Percentiles rank a stretch among this genome's conserved stretches.
Evolutionary conservation across 306 rosid species (phyloP).

Genomic region (Ammopiptanthus mongolicus): DNA sequence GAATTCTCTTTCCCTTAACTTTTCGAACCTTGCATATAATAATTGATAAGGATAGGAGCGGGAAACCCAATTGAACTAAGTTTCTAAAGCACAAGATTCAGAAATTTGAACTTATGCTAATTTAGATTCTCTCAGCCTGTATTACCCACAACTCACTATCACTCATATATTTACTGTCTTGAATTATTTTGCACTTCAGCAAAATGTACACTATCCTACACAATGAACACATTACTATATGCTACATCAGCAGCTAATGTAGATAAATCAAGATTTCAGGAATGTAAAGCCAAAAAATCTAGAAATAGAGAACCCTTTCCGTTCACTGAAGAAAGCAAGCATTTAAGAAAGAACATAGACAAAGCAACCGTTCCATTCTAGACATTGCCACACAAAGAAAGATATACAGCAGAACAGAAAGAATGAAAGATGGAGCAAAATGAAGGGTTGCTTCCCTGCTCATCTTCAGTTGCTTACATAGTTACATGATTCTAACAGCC

Average conservation of each 20-base stretch:
- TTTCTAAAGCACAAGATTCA: background rate
- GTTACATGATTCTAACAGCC: conserved; percentile 29
- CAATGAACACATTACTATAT: conserved; percentile 1
- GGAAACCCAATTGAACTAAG: background rate
- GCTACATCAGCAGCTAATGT: background rate
- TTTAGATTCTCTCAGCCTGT: background rate
- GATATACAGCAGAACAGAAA: conserved; percentile 16
- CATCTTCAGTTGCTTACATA: conserved; percentile 14
- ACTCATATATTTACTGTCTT: background rate
- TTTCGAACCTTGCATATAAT: background rate
- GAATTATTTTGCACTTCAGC: too few species aligned
- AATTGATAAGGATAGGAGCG: background rate
- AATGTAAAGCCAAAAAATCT: background rate
- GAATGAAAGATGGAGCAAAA: background rate
- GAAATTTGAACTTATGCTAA: background rate
- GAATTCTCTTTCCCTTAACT: background rate
- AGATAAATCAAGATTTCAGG: background rate
- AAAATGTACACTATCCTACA: background rate
- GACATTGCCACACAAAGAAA: background rate
- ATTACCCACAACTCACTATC: background rate
- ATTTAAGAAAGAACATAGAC: conserved; percentile 27
- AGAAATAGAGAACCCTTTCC: conserved; percentile 1
- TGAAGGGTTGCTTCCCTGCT: conserved; percentile 25
- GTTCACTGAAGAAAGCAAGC: background rate
- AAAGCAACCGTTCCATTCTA: conserved; percentile 25